Evolutionary conservation across 495 filamentous ascomycete species (phyloP), one percentile per base, ranked within the genome.

Genomic region (Ramalina intermedia): DNA sequence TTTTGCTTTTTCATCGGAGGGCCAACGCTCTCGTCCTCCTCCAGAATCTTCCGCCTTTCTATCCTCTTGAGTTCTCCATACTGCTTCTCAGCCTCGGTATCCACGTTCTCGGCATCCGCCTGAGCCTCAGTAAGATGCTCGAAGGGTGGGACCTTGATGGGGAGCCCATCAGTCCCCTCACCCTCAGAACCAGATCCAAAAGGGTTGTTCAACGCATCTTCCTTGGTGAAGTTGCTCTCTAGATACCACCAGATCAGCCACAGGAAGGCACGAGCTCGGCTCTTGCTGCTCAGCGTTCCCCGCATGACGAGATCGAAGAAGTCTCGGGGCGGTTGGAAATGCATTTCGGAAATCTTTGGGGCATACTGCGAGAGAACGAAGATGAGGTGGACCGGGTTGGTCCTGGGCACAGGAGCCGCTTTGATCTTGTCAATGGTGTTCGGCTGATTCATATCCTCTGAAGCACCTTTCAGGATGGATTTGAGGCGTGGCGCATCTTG

Each of bases 221-320:
- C 83, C 43, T 76, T 71, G 4, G 81, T 81, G 58, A 94, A 96
- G 61, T 96, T 85, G 45, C 89, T 90, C 66, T 98, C 93, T n/a
- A 96, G 71, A 63, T 98, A 96, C 71, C 86, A 94, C 91, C 91
- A 98, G 80, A 98, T 95, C 51, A 98, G 63, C 91, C 91, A 98
- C 14, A 98, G 66, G 60, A 98, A 98, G 1, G 89, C 90, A 46
- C 67, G 82, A 1, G 93, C 91, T 48, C 91, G 76, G 57, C 82
- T 90, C 57, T 72, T 67, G 61, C 89, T 95, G 46, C 83, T 89
- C 23, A 88, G 71, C 18, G 82, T 83, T 3, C 79, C 79, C 56
- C 86, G 76, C 88, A 96, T 96, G 52, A 98, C 82, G 3, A 98
- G 75, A 57, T 98, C 91, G 60, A 94, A 94, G 64, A 98, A 98